Percentiles rank a stretch among this genome's conserved stretches.
phyloP scores from a whole-genome alignment of 345 rosid species.

The Trapa incisa region DNA sequence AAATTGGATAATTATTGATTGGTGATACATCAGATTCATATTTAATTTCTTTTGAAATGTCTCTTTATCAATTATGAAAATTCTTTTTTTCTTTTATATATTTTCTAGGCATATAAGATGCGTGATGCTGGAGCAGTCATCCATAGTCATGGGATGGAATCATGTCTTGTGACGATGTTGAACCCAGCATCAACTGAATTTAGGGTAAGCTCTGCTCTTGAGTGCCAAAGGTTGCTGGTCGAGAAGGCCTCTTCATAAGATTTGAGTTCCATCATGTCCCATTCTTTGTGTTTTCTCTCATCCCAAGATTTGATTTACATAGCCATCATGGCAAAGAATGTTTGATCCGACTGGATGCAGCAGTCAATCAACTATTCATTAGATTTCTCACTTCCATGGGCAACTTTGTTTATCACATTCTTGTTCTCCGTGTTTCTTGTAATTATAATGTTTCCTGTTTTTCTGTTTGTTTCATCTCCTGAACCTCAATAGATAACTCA shows the following conservation, averaged over 20 bases:
- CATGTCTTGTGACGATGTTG: conserved; percentile 89
- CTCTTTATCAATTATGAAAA: neutral
- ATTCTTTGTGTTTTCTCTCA: too few species aligned
- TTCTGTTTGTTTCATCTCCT: neutral
- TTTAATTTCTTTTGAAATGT: neutral
- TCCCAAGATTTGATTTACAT: too few species aligned
- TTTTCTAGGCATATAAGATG: conserved; percentile 56
- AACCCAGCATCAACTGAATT: conserved; percentile 78
- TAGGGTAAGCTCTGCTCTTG: conserved; percentile 32
- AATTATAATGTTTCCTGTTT: neutral
- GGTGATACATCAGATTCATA: neutral
- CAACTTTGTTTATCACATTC: too few species aligned
- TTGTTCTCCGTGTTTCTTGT: neutral
- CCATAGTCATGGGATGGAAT: conserved; percentile 97
- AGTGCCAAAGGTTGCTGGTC: neutral
- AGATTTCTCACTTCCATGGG: too few species aligned
- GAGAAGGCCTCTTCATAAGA: neutral
- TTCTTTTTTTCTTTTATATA: neutral
- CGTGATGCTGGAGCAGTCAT: conserved; percentile 94
- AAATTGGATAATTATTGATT: neutral
- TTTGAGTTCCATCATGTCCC: too few species aligned
- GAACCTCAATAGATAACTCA: conserved; percentile 56
- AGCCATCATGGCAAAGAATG: too few species aligned
- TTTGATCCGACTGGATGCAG: too few species aligned
- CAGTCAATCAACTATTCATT: too few species aligned